Base-by-base conservation (phyloP, 2,329 filamentous ascomycete species). In the Knoxdaviesia proteae region DNA sequence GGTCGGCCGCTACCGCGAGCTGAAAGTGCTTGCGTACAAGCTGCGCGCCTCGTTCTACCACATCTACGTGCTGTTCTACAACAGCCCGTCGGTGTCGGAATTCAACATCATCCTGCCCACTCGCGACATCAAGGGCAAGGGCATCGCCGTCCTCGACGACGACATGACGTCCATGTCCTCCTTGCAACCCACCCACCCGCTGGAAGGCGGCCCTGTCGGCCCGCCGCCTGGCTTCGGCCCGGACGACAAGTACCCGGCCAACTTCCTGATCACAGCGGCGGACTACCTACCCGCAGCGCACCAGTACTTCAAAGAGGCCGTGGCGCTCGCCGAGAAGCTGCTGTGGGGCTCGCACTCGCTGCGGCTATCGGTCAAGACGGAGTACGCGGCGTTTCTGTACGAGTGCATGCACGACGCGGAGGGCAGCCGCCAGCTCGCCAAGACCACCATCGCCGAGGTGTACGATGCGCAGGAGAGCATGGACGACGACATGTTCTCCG, bases 11-110 rank as follows among this genome's bases (percentile, higher is more conserved):
- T 84, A 77, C 60, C 75, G 67, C 53, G 87, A 93, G 57, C 74
- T 94, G 45, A 87, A 86, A 54, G 87, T 96, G 38, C 69, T 98
- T 48, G 79, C 83, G 20, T 84, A 84, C 56, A 98, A 96, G 60
- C 69, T 98, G 9, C 78, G 84, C 46, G 90, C 90, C 10, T 93
- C 84, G 20, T 93, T 96, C 56, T 90, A 92, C 52, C 88, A 98
- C 61, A 84, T 98, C 49, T 94, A 94, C 57, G 90, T 93, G 43
- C 71, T 96, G 8, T 96, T 94, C 55, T 84, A 94, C 63, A 94
- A 94, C 59, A 76, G 84, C 42, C 88, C 88, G 0, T 69, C 80
- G 0, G 72, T 94, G 44, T 78, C 77, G 38, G 64, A 68, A 34
- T 68, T 74, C 53, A 68, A 68, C 20, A 62, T 71, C 32, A 56